Conservation (phyloP, 2,329 filamentous ascomycete genomes). For the Sclerotinia trifoliorum region DNA sequence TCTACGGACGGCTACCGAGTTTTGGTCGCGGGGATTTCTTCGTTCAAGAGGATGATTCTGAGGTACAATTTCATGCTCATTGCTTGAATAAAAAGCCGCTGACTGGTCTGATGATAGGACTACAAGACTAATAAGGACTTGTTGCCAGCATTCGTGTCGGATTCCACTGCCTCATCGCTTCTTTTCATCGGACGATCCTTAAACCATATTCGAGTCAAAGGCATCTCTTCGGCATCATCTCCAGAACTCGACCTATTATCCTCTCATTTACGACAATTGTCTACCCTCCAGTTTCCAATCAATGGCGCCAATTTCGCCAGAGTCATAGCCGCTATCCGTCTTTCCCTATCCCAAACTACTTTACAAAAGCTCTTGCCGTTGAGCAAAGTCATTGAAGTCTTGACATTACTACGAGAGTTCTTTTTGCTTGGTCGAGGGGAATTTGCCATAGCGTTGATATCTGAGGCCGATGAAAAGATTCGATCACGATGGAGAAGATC, state of each 20-base stretch:
- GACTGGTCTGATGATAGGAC: slow-evolving; percentile 43
- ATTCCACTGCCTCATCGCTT: slow-evolving; percentile 74
- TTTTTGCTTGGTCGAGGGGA: slow-evolving; percentile 86
- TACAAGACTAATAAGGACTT: slow-evolving; percentile 60
- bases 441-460: slow-evolving; percentile 83
- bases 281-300: slow-evolving; percentile 70
- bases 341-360: slow-evolving; percentile 79
- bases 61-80: slow-evolving; percentile 6
- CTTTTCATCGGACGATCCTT: slow-evolving; percentile 88
- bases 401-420: slow-evolving; percentile 79
- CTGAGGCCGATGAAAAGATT: slow-evolving; percentile 79
- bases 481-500: slow-evolving; percentile 69
- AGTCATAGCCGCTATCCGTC: slow-evolving; percentile 71
- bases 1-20: slow-evolving; percentile 80
- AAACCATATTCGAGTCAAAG: slow-evolving; percentile 70
- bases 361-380: slow-evolving; percentile 80
- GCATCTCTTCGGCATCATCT: slow-evolving; percentile 43
- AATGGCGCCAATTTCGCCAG: slow-evolving; percentile 67
- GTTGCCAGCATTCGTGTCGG: slow-evolving; percentile 76
- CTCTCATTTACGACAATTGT: slow-evolving; percentile 67
- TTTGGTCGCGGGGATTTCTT: slow-evolving; percentile 87
- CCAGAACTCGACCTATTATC: slow-evolving; percentile 61
- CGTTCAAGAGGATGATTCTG: slow-evolving; percentile 51
- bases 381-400: slow-evolving; percentile 70
- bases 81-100: background rate